Evolutionary conservation across 441 rosid genomes (phyloP).

Genomic region (Sinapis alba): DNA sequence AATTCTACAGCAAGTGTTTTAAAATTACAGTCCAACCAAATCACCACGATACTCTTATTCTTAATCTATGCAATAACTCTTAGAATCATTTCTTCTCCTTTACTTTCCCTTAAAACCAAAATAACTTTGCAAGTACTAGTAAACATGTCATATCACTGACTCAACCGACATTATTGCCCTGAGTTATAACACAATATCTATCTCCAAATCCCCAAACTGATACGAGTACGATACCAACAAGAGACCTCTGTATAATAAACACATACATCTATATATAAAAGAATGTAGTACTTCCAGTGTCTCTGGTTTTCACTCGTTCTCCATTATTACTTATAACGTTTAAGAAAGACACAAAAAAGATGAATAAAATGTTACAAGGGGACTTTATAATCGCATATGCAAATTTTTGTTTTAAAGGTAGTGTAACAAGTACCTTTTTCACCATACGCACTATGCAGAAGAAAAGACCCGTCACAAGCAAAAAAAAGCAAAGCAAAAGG

Average conservation of each 20-base stretch:
- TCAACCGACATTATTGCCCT: conserved; percentile 22
- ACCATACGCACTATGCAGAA: conserved; percentile 33
- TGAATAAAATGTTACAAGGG: conserved; percentile 45
- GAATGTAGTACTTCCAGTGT: conserved; percentile 11
- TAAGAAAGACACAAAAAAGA: conserved; percentile 35
- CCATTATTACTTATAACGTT: conserved; percentile 48
- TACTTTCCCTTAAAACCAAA: background rate
- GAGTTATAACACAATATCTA: conserved; percentile 16
- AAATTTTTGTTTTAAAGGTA: background rate
- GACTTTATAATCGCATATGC: background rate
- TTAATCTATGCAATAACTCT: background rate
- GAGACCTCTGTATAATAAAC: conserved; percentile 1
- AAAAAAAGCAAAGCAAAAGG: conserved; percentile 29
- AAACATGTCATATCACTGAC: conserved; percentile 22
- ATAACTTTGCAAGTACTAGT: background rate
- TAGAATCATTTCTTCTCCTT: background rate
- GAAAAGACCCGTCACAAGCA: conserved; percentile 38
- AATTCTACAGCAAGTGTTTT: too few species aligned
- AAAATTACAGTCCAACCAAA: too few species aligned
- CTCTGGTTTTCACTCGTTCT: conserved; percentile 33
- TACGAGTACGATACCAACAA: conserved; percentile 6
- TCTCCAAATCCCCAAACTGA: conserved; percentile 32
- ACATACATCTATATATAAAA: conserved; percentile 1
- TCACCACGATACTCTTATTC: background rate
- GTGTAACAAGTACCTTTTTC: conserved; percentile 34